phyloP scores from a whole-genome alignment of 177 flowering plant genomes.

The Telopea speciosissima region DNA sequence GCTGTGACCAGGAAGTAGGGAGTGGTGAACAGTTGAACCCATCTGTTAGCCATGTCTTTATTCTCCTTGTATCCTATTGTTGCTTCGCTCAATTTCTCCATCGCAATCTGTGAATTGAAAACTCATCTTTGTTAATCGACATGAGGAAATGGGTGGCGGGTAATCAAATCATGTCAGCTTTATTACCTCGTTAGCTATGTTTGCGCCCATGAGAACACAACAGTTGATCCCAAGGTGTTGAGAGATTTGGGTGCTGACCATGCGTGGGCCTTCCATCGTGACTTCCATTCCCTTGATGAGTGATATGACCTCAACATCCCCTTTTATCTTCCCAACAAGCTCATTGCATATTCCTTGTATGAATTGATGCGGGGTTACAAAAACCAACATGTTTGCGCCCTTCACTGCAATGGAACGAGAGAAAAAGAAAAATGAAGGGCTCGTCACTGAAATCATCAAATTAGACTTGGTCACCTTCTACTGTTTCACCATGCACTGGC shows the following conservation, averaged over 20 bases:
- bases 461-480: neutral
- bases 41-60: conserved; percentile 63
- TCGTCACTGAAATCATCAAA: too few species aligned
- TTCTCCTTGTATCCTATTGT: conserved; percentile 78
- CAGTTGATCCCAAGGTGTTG: conserved; percentile 72
- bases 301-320: conserved; percentile 67
- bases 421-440: neutral
- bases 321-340: conserved; percentile 62
- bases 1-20: conserved; percentile 79
- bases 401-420: conserved; percentile 46
- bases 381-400: conserved; percentile 86
- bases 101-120: conserved; percentile 59
- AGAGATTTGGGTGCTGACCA: conserved; percentile 77
- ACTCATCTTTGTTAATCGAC: conserved; percentile 2
- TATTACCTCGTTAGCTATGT: conserved; percentile 85
- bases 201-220: conserved; percentile 96
- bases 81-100: conserved; percentile 91
- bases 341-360: conserved; percentile 82
- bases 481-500: too few species aligned
- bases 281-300: conserved; percentile 97
- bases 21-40: conserved; percentile 78
- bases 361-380: conserved; percentile 96
- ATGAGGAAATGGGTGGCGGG: neutral
- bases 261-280: conserved; percentile 81
- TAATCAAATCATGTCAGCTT: neutral